A percentile compares a stretch with the other conserved stretches of the same genome.
phyloP scores from a whole-genome alignment of 345 rosid genomes.

The Cardiospermum halicacabum region DNA sequence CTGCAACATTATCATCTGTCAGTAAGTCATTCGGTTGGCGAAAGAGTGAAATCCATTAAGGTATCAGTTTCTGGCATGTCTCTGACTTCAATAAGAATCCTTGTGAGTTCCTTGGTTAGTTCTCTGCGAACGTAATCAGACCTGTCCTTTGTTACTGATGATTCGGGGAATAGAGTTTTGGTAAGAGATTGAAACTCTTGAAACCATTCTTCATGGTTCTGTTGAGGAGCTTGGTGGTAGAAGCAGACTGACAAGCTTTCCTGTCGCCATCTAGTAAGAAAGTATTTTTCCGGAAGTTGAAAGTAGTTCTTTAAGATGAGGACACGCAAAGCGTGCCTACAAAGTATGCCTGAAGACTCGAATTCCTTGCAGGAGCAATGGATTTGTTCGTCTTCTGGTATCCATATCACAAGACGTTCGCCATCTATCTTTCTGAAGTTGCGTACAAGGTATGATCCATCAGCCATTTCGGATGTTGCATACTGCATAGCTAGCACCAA shows the following conservation, averaged over 20 bases:
- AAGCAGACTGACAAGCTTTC: constrained; percentile 21
- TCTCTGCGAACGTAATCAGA: constrained; percentile 26
- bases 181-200: constrained; percentile 27
- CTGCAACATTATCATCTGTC: neutral
- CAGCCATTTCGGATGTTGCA: constrained; percentile 28
- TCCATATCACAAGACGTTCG: constrained; percentile 27
- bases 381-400: constrained; percentile 32
- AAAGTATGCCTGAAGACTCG: constrained; percentile 32
- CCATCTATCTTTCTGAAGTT: constrained; percentile 34
- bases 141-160: constrained; percentile 25
- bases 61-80: constrained; percentile 37
- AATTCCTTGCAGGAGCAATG: constrained; percentile 41
- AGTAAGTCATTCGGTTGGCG: constrained; percentile 28
- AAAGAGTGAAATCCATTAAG: constrained; percentile 29
- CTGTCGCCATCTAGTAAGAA: constrained; percentile 27
- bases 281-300: constrained; percentile 31
- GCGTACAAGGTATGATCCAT: constrained; percentile 32
- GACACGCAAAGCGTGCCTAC: constrained; percentile 34
- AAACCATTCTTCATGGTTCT: constrained; percentile 25
- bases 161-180: constrained; percentile 27
- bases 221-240: constrained; percentile 19
- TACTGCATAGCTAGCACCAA: constrained; percentile 27
- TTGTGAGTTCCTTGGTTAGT: constrained; percentile 29
- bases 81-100: constrained; percentile 37
- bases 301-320: constrained; percentile 30